Base-by-base conservation (phyloP, 225 moss, liverwort and hornwort species). In the Sphagnum contortum region DNA sequence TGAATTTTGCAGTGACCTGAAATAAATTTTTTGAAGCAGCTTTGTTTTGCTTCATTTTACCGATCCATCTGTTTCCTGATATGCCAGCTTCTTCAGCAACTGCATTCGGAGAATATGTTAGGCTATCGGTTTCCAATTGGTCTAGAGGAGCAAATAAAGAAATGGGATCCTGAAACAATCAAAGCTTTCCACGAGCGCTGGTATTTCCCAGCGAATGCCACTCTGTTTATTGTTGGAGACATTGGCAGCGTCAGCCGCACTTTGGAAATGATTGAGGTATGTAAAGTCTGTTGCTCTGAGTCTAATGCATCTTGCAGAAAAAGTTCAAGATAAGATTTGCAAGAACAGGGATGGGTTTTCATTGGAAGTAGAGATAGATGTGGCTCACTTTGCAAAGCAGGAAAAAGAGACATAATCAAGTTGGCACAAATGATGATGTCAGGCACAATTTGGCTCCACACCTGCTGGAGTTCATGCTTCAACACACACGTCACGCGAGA, bases 201-300 rank as follows among this genome's bases (percentile, higher is more conserved):
- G 96, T 98, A 98, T 69, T 98, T 98, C 62, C 96, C 96, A 77
- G 92, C 92, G 64, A 98, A 98, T 89, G 93, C 96, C 52, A 98
- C 96, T 59, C 92, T 98, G 9, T 98, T 98, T 65, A 98, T 98
- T 70, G 96, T 98, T 62, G 96, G 96, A 66, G 96, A 98, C 61
- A 74, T 98, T 71, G 92, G 96, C 68, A 98, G 96, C 72, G 89
- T 98, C 47, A 87, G 96, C 71, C 92, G 96, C 64, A 93, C 93
- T 66, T 72, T 98, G 50, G 81, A 98, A 72, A 98, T 98, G 96
- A 93, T 98, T 74, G 96, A 93, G 90, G 96, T 96, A 77, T 29
- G 29, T 0, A 29, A 29, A 29, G 29, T 29, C 29, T 29, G 29
- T 29, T 29, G 29, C 29, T 29, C 29, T 29, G 1, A 29, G 29